A percentile compares a stretch with the other conserved stretches of the same genome.
Conservation (phyloP, 331 rosid species). For the Malus hybrid region DNA sequence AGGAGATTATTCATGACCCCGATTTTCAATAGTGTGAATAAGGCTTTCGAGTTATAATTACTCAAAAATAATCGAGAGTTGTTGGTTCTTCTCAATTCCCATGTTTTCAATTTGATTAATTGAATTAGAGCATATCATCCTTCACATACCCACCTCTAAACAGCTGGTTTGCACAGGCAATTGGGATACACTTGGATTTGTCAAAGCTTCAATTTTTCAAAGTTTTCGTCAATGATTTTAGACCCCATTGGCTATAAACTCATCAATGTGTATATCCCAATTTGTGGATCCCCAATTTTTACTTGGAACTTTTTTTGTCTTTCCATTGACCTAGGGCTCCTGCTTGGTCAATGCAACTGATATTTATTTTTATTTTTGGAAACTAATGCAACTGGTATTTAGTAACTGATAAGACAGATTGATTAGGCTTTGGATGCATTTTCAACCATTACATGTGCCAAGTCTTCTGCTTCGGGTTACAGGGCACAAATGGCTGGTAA, state of each 20-base stretch:
- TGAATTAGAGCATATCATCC: background rate
- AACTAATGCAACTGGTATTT: background rate
- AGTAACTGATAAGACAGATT: background rate
- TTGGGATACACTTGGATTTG: background rate
- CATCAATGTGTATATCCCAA: background rate
- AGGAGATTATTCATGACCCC: background rate
- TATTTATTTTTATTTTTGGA: too few relatives aligned
- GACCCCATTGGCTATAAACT: background rate
- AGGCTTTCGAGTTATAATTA: background rate
- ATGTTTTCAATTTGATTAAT: background rate
- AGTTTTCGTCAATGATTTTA: background rate
- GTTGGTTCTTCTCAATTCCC: background rate
- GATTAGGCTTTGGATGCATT: background rate
- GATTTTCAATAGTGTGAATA: background rate
- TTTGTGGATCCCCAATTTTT: background rate
- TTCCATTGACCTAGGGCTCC: slow-evolving; percentile 2
- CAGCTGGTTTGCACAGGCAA: slow-evolving; percentile 1
- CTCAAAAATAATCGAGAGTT: background rate
- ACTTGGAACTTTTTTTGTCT: background rate
- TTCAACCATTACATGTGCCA: slow-evolving; percentile 1
- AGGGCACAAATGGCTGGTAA: background rate
- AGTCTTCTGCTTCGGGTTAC: background rate
- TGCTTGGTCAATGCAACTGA: background rate
- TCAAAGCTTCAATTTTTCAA: slow-evolving; percentile 1
- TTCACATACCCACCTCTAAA: background rate